Evolutionary conservation across 2,329 filamentous ascomycete genomes (phyloP).

Genomic region (Aspergillus alliaceus): DNA sequence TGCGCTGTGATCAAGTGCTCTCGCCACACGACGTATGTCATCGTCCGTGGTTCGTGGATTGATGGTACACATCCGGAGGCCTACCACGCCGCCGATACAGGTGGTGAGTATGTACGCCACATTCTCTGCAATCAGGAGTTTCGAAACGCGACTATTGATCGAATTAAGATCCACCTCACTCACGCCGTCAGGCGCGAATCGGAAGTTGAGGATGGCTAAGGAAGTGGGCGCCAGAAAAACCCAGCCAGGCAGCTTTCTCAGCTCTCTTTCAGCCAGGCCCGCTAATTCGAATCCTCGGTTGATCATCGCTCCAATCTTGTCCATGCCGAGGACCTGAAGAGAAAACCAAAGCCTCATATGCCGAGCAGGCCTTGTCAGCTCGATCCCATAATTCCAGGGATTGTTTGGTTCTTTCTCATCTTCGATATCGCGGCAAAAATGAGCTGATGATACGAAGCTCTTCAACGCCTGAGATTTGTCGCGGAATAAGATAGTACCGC

Average conservation of each 20-base stretch:
- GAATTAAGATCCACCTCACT: background rate
- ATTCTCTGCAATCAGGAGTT: background rate
- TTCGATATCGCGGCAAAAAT: conserved; percentile 10
- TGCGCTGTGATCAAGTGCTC: background rate
- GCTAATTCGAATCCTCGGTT: conserved; percentile 10
- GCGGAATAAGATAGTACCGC: conserved; percentile 21
- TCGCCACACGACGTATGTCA: background rate
- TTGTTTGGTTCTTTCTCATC: conserved; percentile 10
- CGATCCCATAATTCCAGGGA: conserved; percentile 21
- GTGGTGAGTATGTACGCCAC: conserved; percentile 1
- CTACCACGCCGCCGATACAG: background rate
- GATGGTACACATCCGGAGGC: conserved; percentile 6
- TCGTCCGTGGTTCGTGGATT: conserved; percentile 2
- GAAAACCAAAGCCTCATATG: conserved; percentile 24
- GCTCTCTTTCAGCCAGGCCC: background rate
- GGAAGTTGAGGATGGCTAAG: conserved; percentile 13
- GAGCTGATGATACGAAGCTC: conserved; percentile 16
- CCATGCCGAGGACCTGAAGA: conserved; percentile 15
- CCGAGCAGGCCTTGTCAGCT: conserved; percentile 20
- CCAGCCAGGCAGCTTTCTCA: conserved; percentile 8
- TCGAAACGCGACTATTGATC: conserved; percentile 1
- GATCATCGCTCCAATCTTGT: conserved; percentile 18
- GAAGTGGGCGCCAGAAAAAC: conserved; percentile 5
- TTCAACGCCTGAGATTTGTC: conserved; percentile 9
- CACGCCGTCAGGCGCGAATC: conserved; percentile 3